These are phyloP conservation scores for Xylaria digitata DNA, from an alignment of 2,329 filamentous ascomycete genomes.

Conservation along the genomic window DNA sequence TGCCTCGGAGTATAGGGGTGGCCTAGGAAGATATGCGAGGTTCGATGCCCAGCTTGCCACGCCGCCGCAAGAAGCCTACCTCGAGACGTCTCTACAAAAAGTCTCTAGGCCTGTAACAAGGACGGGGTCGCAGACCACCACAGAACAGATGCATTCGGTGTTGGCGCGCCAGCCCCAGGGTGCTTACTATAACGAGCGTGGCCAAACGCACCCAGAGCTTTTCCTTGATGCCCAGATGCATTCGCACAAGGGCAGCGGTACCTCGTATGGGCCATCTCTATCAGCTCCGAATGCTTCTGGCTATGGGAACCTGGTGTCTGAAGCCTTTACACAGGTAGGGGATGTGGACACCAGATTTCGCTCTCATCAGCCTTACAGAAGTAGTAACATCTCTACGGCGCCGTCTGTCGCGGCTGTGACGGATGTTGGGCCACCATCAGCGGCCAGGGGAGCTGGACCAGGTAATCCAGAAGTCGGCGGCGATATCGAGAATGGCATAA, in stretches of 20 bases:
- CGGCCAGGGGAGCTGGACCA: slow-evolving; percentile 46
- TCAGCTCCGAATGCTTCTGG: slow-evolving; percentile 43
- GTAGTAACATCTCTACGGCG: slow-evolving; percentile 54
- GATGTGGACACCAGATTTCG: slow-evolving; percentile 43
- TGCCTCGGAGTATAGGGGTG: slow-evolving; percentile 89
- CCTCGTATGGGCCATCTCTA: slow-evolving; percentile 45
- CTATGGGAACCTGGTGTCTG: slow-evolving; percentile 43
- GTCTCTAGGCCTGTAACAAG: slow-evolving; percentile 40
- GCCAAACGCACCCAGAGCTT: slow-evolving; percentile 42
- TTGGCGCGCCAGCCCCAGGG: slow-evolving; percentile 43
- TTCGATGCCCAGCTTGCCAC: slow-evolving; percentile 56
- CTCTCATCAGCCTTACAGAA: slow-evolving; percentile 47
- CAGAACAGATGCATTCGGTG: slow-evolving; percentile 41
- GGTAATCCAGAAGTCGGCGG: slow-evolving; percentile 51
- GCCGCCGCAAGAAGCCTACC: slow-evolving; percentile 46
- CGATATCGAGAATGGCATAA: slow-evolving; percentile 51
- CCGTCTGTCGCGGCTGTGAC: slow-evolving; percentile 55
- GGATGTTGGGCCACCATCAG: slow-evolving; percentile 49
- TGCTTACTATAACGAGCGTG: slow-evolving; percentile 45
- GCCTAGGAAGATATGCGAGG: slow-evolving; percentile 76
- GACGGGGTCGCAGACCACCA: slow-evolving; percentile 39
- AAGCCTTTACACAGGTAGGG: slow-evolving; percentile 42
- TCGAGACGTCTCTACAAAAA: slow-evolving; percentile 45
- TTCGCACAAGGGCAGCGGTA: slow-evolving; percentile 45
- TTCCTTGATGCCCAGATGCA: slow-evolving; percentile 43